Evolutionary conservation across 192 early-diverging fungal genomes (phyloP).

Genomic region (Dissophora globulifera): DNA sequence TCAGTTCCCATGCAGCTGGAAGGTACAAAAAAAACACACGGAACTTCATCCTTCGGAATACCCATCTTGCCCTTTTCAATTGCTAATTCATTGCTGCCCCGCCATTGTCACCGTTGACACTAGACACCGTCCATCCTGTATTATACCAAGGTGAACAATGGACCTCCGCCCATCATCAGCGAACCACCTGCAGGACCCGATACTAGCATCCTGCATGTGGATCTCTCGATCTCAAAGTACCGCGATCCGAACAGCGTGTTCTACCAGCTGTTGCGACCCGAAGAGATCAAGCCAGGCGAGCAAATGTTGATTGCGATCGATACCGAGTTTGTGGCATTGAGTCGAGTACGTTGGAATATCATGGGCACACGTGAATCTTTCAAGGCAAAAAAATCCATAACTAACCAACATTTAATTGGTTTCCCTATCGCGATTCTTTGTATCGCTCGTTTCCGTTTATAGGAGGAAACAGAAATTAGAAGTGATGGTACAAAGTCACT

Average conservation of each 20-base stretch:
- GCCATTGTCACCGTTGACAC: too few species aligned
- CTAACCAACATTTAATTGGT: too few species aligned
- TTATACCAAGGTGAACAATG: conserved; percentile 69
- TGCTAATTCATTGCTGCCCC: too few species aligned
- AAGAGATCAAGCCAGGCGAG: conserved; percentile 71
- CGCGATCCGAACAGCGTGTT: conserved; percentile 55
- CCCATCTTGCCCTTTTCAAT: too few species aligned
- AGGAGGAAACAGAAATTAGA: conserved; percentile 88
- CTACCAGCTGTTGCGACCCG: conserved; percentile 61
- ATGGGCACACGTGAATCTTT: background rate
- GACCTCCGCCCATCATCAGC: conserved; percentile 59
- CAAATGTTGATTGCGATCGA: conserved; percentile 87
- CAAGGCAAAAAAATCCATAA: background rate
- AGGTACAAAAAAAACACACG: too few species aligned
- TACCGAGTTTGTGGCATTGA: conserved; percentile 94
- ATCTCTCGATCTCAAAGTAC: conserved; percentile 71
- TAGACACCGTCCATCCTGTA: conserved; percentile 76
- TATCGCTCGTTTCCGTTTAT: background rate
- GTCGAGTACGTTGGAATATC: conserved; percentile 50
- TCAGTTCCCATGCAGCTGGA: conserved; percentile 67
- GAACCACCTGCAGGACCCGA: conserved; percentile 55
- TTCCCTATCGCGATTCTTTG: too few species aligned
- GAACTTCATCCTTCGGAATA: too few species aligned
- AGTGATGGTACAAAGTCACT: conserved; percentile 92
- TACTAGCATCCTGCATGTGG: conserved; percentile 64